These are phyloP conservation scores for Naegleria fowleri DNA, from an alignment of 208 protist species.

Conservation along the genomic window DNA sequence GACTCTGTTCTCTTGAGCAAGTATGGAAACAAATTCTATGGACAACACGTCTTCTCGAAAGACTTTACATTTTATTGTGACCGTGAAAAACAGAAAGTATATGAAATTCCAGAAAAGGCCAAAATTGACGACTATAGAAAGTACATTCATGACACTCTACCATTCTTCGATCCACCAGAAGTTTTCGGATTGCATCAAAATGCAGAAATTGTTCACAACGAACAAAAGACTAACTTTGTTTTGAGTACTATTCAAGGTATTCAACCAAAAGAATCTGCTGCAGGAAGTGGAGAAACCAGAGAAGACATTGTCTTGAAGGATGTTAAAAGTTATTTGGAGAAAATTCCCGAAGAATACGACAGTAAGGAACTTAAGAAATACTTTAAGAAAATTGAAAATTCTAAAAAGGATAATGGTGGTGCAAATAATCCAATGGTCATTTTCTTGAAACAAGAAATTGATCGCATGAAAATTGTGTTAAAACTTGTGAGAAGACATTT, in stretches of 20 bases:
- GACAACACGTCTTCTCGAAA: constrained; percentile 39
- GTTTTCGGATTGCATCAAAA: constrained; percentile 71
- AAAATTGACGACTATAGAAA: constrained; percentile 38
- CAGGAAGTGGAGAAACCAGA: constrained; percentile 36
- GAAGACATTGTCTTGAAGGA: constrained; percentile 44
- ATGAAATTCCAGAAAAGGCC: constrained; percentile 39
- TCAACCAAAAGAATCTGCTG: constrained; percentile 49
- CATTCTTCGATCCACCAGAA: constrained; percentile 58
- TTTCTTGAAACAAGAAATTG: constrained; percentile 58
- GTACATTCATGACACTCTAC: constrained; percentile 47
- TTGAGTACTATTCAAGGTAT: constrained; percentile 60
- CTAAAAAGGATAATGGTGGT: not conserved
- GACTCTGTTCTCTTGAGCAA: constrained; percentile 62
- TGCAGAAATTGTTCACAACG: constrained; percentile 47
- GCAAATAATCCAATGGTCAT: constrained; percentile 50
- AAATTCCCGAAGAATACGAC: constrained; percentile 50
- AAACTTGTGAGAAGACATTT: constrained; percentile 34
- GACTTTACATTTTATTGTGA: constrained; percentile 50
- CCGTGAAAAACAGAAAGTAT: not conserved
- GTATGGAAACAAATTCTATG: constrained; percentile 59
- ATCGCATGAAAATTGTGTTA: constrained; percentile 51
- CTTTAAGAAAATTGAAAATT: not conserved
- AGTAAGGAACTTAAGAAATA: constrained; percentile 31
- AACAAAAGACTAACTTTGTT: constrained; percentile 30
- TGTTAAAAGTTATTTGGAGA: constrained; percentile 43